Conservation (phyloP, 176 grass and related monocot species). For the Paspalum vaginatum region DNA sequence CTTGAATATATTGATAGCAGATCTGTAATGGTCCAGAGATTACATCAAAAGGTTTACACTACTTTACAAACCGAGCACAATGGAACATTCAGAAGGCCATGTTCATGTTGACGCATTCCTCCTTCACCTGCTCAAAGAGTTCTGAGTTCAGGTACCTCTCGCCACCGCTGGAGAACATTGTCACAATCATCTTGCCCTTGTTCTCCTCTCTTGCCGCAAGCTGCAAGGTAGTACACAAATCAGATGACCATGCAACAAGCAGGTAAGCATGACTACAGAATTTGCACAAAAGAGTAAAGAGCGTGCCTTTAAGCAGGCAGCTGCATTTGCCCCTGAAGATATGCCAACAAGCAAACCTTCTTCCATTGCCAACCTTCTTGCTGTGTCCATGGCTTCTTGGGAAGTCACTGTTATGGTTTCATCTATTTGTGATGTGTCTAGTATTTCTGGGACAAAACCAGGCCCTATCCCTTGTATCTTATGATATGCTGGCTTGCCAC, state of each 20-base stretch:
- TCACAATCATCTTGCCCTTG: conserved; percentile 79
- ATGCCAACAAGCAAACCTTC: conserved; percentile 89
- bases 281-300: neutral
- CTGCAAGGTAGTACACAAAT: conserved; percentile 36
- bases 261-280: neutral
- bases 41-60: too few species aligned
- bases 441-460: conserved; percentile 62
- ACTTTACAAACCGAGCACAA: too few species aligned
- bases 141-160: conserved; percentile 71
- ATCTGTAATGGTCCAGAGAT: too few species aligned
- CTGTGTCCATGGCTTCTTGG: conserved; percentile 73
- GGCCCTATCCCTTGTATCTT: conserved; percentile 81
- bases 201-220: conserved; percentile 73
- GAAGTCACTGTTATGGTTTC: conserved; percentile 62
- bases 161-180: conserved; percentile 66
- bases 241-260: neutral
- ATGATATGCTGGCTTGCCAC: conserved; percentile 59
- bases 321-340: conserved; percentile 83
- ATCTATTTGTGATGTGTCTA: conserved; percentile 68
- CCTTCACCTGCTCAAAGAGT: conserved; percentile 67
- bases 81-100: conserved; percentile 55
- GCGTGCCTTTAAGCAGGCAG: conserved; percentile 72
- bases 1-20: too few species aligned
- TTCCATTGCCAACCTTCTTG: conserved; percentile 79
- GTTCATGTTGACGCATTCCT: conserved; percentile 66